Evolutionary conservation across 257 asterid species (phyloP), one percentile per base, ranked within the genome.

Genomic region (Solanum acaule): DNA sequence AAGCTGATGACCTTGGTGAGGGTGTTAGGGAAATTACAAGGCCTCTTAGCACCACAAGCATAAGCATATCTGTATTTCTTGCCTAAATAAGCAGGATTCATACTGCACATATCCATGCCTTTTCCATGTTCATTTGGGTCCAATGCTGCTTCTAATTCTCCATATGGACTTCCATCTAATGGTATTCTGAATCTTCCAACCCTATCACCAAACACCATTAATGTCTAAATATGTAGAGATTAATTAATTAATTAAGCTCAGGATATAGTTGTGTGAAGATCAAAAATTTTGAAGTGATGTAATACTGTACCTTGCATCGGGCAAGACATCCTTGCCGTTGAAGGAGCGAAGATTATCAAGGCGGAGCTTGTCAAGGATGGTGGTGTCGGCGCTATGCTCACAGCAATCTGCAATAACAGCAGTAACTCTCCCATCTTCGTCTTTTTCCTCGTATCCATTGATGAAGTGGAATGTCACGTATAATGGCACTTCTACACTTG

Each of bases 41-140:
- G 99, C 87, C 99, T 93, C 31, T 92, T 88, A 86, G 99, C 99
- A 56, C 99, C 99, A 91, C 98, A 96, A 15, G 99, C 99, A 90
- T 94, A 96, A 84, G 98, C 96, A 88, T 94, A 97, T 93, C 98
- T 93, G 33, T 97, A 95, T 87, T 94, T 94, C 90, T 94, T 94
- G 5, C 99, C 99, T 65, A 94, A 85, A 87, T 88, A 94, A 67
- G 52, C 38, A 79, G 98, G 99, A 72, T 97, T 97, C 25, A 97
- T 92, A 93, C 96, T 96, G 90, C 99, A 95, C 99, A 97, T 97
- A 83, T 97, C 99, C 95, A 97, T 88, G 10, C 99, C 99, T 90
- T 49, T 92, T 0, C 99, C 99, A 91, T 97, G 99, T 71, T 97
- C 98, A 77, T 94, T 88, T 85, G 99, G 99, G 65, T 96, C 94